These are phyloP conservation scores for Penicillium paxilli DNA, from an alignment of 495 filamentous ascomycete genomes.

Conservation along the genomic window DNA sequence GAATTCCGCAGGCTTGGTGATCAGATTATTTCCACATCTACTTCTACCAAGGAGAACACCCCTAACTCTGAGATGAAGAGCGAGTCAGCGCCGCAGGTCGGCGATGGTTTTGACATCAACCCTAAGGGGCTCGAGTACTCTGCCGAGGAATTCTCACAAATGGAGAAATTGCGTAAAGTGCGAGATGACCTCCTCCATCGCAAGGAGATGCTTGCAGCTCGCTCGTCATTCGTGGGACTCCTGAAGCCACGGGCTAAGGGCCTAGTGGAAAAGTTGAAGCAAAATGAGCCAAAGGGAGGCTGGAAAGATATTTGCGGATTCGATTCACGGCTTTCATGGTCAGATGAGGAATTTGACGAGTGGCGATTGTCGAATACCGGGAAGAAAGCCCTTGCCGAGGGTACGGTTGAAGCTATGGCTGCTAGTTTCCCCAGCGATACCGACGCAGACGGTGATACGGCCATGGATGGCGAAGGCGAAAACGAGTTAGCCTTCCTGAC, in stretches of 20 bases:
- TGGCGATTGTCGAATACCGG: slow-evolving; percentile 47
- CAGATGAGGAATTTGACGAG: slow-evolving; percentile 61
- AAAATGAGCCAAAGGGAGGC: slow-evolving; percentile 49
- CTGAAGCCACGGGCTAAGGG: slow-evolving; percentile 44
- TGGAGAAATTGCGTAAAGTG: slow-evolving; percentile 42
- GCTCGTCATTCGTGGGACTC: slow-evolving; percentile 45
- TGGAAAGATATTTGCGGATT: slow-evolving; percentile 69
- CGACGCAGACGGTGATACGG: slow-evolving; percentile 39
- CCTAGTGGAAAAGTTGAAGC: slow-evolving; percentile 47
- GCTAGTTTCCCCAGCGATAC: slow-evolving; percentile 27
- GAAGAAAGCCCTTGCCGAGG: slow-evolving; percentile 39
- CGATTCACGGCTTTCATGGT: slow-evolving; percentile 60
- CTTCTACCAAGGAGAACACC: slow-evolving; percentile 16
- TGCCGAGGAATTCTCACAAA: slow-evolving; percentile 36
- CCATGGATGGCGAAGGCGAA: slow-evolving; percentile 32
- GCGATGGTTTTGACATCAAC: slow-evolving; percentile 54
- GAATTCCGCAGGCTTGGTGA: slow-evolving; percentile 62
- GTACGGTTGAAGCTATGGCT: slow-evolving; percentile 39
- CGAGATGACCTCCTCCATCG: slow-evolving; percentile 40
- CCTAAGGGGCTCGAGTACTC: slow-evolving; percentile 38
- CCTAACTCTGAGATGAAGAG: slow-evolving; percentile 33
- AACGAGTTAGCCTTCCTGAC: slow-evolving; percentile 33
- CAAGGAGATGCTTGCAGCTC: slow-evolving; percentile 43
- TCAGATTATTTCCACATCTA: slow-evolving; percentile 42
- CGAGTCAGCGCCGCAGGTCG: slow-evolving; percentile 71